Percentiles rank a stretch among this genome's conserved stretches.
Conservation (phyloP, 2,329 filamentous ascomycete genomes). For the Xylariaceae sp. region DNA sequence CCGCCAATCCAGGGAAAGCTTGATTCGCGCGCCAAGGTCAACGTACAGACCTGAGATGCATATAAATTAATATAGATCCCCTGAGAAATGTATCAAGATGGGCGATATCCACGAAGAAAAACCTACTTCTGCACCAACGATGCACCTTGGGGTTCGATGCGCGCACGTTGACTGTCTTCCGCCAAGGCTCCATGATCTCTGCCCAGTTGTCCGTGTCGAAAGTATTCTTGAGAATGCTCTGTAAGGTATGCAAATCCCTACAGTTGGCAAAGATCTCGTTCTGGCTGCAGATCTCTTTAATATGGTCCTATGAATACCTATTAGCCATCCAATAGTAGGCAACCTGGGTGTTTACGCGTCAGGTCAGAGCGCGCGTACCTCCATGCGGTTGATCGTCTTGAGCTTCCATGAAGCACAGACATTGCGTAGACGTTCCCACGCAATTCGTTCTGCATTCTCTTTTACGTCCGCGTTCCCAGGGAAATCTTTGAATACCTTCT, state of each 20-base stretch:
- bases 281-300: neutral
- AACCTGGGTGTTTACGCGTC: neutral
- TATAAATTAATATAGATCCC: neutral
- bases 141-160: neutral
- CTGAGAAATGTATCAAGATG: too few relatives aligned
- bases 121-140: neutral
- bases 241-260: neutral
- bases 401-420: neutral
- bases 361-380: neutral
- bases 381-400: neutral
- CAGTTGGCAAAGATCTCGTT: neutral
- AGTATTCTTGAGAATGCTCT: neutral
- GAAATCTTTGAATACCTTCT: neutral
- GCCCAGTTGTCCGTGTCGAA: neutral
- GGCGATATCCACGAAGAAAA: too few relatives aligned
- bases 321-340: too few relatives aligned
- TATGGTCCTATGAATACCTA: neutral
- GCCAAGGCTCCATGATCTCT: neutral
- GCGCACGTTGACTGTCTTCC: neutral
- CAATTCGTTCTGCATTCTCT: neutral
- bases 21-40: neutral
- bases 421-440: neutral
- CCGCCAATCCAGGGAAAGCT: neutral
- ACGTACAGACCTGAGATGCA: neutral
- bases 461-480: neutral